A percentile compares a stretch with the other conserved stretches of the same genome.
phyloP scores from a whole-genome alignment of 2,329 filamentous ascomycete genomes.

The Diaporthe sp. region DNA sequence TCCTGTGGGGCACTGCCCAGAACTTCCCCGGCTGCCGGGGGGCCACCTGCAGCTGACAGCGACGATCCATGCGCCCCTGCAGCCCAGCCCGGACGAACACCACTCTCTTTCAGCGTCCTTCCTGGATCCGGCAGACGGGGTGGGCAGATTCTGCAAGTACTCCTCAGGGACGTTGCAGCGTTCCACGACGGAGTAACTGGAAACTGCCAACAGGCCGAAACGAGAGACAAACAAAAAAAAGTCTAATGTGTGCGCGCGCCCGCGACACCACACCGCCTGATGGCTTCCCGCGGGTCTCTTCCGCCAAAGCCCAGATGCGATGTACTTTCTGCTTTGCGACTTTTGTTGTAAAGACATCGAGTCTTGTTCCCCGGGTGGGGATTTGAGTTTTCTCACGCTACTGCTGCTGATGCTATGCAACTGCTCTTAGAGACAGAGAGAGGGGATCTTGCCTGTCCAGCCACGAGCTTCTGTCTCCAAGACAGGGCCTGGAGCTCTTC shows the following conservation, averaged over 20 bases:
- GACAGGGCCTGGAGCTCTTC: conserved; percentile 23
- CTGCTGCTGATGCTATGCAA: neutral
- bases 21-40: conserved; percentile 29
- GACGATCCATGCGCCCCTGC: conserved; percentile 31
- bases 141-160: neutral
- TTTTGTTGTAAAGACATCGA: neutral
- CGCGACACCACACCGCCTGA: conserved; percentile 3
- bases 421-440: neutral
- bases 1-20: conserved; percentile 26
- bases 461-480: conserved; percentile 14
- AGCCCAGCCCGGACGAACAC: conserved; percentile 30
- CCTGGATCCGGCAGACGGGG: neutral
- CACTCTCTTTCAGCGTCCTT: conserved; percentile 7
- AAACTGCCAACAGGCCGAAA: neutral
- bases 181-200: neutral
- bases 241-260: neutral
- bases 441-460: conserved; percentile 20
- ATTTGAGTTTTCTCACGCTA: neutral
- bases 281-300: neutral
- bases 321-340: neutral
- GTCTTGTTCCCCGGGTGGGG: neutral
- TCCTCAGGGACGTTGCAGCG: neutral
- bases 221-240: neutral
- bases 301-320: conserved; percentile 4
- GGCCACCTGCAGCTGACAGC: conserved; percentile 29